phyloP scores from a whole-genome alignment of 148 eudicot species.

The Diospyros lotus region DNA sequence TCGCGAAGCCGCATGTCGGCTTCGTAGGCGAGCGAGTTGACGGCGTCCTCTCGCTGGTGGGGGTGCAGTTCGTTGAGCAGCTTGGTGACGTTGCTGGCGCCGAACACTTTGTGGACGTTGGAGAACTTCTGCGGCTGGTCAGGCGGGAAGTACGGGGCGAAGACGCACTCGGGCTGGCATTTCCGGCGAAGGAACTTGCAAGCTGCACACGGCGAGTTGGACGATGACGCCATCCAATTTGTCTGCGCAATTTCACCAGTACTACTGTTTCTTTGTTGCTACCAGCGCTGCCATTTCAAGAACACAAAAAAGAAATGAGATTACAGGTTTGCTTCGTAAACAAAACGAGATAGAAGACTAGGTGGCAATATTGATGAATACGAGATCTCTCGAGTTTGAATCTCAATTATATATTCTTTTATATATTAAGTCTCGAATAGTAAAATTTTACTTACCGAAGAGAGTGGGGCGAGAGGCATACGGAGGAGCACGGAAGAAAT shows the following conservation, averaged over 20 bases:
- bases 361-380: background rate
- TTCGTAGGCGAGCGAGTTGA: slow-evolving; percentile 76
- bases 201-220: slow-evolving; percentile 90
- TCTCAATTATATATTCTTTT: too few relatives aligned
- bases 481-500: background rate
- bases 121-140: slow-evolving; percentile 88
- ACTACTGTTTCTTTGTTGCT: background rate
- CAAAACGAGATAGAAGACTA: background rate
- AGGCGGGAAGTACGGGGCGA: slow-evolving; percentile 85
- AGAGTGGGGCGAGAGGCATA: background rate
- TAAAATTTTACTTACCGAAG: background rate
- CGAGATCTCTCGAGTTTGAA: too few relatives aligned
- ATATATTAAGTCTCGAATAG: too few relatives aligned
- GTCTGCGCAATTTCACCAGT: too few relatives aligned
- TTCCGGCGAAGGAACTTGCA: slow-evolving; percentile 81
- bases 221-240: slow-evolving; percentile 35
- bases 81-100: slow-evolving; percentile 84
- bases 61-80: slow-evolving; percentile 79
- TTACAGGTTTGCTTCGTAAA: too few relatives aligned
- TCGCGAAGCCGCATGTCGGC: slow-evolving; percentile 91
- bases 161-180: slow-evolving; percentile 80
- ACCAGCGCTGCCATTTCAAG: background rate
- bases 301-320: background rate
- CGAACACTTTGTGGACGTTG: slow-evolving; percentile 79
- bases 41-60: slow-evolving; percentile 84